Evolutionary conservation across 768 basidiomycete genomes (phyloP), one percentile per base, ranked within the genome.

Genomic region (Neoboletus subvelutipes): DNA sequence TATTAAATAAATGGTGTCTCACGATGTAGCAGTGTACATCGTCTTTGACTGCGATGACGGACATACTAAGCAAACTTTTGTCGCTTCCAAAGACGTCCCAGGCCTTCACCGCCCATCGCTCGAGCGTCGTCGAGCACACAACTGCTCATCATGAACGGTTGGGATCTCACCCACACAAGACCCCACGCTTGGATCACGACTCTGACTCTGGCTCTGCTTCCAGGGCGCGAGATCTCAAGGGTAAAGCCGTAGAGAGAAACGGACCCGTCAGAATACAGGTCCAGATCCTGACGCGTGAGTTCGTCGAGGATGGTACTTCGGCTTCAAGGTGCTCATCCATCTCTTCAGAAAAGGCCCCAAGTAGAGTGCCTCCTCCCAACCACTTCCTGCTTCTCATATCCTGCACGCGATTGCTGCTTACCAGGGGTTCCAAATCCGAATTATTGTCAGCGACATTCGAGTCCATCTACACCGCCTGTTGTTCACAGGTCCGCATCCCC

Each of bases 201-300:
- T 83, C 81, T 72, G 87, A 89, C 75, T 80, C 85, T 64, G 81
- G 80, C 62, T 83, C 85, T 70, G 82, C 85, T 63, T 83, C 78
- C 71, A 83, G 88, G 67, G 78, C 77, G 64, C 75, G 62, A 67
- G 70, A 65, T 60, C 60, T 12, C 64, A 66, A 67, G 51, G 63
- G 67, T 39, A 68, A 66, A 51, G 52, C 48, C 20, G 52, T 56
- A 24, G 70, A 65, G 46, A 64, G 62, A 28, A 65, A 58, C 17
- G 79, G 76, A 1, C 76, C 83, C n/a, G 61, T 80, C 37, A 76
- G 68, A 52, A 77, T 88, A 37, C 71, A 72, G 29, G 68, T 90
- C 34, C 67, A 77, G 28, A 80, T 82, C 15, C 69, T 74, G 29
- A 64, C 74, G 33, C 65, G 80, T 83, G 58, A 54, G 67, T 63